These are phyloP conservation scores for Cubamyces lactineus DNA, from an alignment of 768 basidiomycete species.

Conservation along the genomic window DNA sequence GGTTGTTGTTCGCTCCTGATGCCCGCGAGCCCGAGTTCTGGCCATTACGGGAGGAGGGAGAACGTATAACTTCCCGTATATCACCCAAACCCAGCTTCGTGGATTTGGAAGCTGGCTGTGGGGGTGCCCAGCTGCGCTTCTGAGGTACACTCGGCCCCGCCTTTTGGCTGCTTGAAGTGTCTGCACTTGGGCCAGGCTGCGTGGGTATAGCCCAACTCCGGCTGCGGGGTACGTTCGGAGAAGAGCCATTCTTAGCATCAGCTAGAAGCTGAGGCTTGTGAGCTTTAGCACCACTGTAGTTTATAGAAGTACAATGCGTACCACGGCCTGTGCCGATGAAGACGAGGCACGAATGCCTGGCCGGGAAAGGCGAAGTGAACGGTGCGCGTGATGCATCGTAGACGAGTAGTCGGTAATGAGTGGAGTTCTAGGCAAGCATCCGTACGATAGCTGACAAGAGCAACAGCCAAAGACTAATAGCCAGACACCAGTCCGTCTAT, in stretches of 20 bases:
- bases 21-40: background rate
- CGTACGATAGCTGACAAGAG: too few relatives aligned
- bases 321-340: conserved; percentile 27
- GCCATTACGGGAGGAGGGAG: background rate
- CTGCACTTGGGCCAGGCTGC: background rate
- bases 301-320: conserved; percentile 3
- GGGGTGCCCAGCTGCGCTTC: conserved; percentile 11
- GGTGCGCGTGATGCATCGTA: conserved; percentile 28
- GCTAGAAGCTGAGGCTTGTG: conserved; percentile 8
- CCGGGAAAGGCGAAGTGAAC: conserved; percentile 25
- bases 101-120: background rate
- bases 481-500: too few relatives aligned
- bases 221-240: conserved; percentile 11
- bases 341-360: conserved; percentile 25
- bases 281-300: conserved; percentile 6
- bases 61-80: background rate
- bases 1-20: background rate
- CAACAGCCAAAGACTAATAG: too few relatives aligned
- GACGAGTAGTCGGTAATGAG: background rate
- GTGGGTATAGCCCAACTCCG: conserved; percentile 21
- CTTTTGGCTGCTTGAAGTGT: background rate
- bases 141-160: background rate
- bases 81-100: background rate
- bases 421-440: too few relatives aligned
- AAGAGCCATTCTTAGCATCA: background rate